Evolutionary conservation across 148 eudicot species (phyloP).

Genomic region (Nepenthes mirabilis): DNA sequence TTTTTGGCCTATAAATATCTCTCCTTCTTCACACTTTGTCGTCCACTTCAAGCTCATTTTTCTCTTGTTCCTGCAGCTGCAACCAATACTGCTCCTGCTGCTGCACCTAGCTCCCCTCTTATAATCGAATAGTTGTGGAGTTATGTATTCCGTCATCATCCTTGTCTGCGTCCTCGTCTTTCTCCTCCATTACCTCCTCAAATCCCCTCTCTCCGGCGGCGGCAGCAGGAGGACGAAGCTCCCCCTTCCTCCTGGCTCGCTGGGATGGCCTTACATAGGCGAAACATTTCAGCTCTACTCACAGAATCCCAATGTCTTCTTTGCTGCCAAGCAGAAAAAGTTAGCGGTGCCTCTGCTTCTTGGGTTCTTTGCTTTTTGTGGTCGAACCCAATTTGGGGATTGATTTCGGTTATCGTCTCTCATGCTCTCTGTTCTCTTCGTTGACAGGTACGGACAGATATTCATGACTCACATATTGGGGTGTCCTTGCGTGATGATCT

Average conservation of each 20-base stretch:
- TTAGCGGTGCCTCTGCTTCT: conserved; percentile 4
- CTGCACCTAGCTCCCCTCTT: neutral
- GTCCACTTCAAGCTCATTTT: neutral
- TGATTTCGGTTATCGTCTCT: neutral
- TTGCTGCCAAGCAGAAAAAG: conserved; percentile 72
- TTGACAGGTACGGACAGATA: conserved; percentile 66
- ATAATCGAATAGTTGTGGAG: neutral
- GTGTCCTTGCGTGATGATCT: conserved; percentile 85
- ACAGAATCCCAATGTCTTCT: conserved; percentile 79
- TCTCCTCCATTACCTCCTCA: neutral
- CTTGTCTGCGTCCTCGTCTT: neutral
- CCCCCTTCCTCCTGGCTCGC: conserved; percentile 74
- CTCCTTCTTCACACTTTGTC: neutral
- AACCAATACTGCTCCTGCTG: neutral
- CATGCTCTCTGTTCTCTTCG: neutral
- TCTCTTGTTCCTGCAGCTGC: neutral
- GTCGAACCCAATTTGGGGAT: neutral
- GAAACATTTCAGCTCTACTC: conserved; percentile 92
- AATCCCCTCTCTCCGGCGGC: neutral
- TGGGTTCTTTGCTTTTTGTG: neutral
- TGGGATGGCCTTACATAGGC: conserved; percentile 90
- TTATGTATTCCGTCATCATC: neutral
- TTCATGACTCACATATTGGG: conserved; percentile 86
- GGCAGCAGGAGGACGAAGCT: conserved; percentile 14
- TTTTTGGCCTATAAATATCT: neutral